Percentiles rank a stretch among this genome's conserved stretches.
Evolutionary conservation across 2,329 filamentous ascomycete species (phyloP).

Genomic region (Aspergillus sergii): DNA sequence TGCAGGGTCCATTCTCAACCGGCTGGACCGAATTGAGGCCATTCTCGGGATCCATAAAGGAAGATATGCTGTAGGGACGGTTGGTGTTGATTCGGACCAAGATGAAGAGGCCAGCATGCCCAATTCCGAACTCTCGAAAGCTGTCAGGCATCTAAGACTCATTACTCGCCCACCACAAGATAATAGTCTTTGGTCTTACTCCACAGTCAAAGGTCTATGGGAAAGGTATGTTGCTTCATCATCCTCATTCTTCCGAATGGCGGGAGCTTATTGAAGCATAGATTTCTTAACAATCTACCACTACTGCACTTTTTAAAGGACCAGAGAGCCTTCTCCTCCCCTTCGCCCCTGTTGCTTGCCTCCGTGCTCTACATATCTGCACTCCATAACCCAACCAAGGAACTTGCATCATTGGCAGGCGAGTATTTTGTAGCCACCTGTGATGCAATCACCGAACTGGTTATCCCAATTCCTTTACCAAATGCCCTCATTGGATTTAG

Average conservation of each 20-base stretch:
- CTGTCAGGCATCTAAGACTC: slow-evolving; percentile 24
- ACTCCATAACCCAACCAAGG: slow-evolving; percentile 24
- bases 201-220: slow-evolving; percentile 29
- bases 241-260: not conserved
- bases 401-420: slow-evolving; percentile 21
- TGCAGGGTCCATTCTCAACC: slow-evolving; percentile 24
- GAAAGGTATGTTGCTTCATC: slow-evolving; percentile 23
- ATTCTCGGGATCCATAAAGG: slow-evolving; percentile 25
- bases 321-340: slow-evolving; percentile 26
- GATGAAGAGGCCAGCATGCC: slow-evolving; percentile 20
- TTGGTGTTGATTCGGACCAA: slow-evolving; percentile 11
- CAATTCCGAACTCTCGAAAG: slow-evolving; percentile 24
- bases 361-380: slow-evolving; percentile 34
- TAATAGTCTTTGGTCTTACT: slow-evolving; percentile 27
- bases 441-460: slow-evolving; percentile 28
- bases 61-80: not conserved
- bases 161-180: slow-evolving; percentile 26
- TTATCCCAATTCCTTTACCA: slow-evolving; percentile 15
- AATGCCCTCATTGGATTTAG: not conserved
- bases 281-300: slow-evolving; percentile 31
- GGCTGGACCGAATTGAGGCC: slow-evolving; percentile 28
- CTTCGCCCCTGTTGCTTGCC: slow-evolving; percentile 30
- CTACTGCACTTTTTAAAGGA: slow-evolving; percentile 33
- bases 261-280: slow-evolving; percentile 14
- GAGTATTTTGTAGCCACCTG: slow-evolving; percentile 30